Base-by-base conservation (phyloP, 768 basidiomycete species). In the Tulasnella sp. region DNA sequence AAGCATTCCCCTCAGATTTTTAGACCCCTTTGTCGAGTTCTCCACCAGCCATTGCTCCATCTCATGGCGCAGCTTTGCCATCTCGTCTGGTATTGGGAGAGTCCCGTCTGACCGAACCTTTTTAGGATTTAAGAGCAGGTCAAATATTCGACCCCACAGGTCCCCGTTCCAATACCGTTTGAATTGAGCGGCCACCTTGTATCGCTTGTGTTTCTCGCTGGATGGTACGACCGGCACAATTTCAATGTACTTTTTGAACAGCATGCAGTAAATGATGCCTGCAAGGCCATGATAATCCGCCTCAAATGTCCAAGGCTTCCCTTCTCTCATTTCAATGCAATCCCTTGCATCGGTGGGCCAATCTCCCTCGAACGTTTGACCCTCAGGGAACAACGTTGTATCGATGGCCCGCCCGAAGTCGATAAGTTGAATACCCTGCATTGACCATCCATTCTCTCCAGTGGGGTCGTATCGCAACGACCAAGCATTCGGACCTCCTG, bases 331-430 rank as follows among this genome's bases (percentile, higher is more conserved):
- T 70, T 98, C 92, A 53, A 81, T 72, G 67, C 95, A 99, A 64
- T 99, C 95, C 32, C 84, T 75, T 52, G 81, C 83, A 64, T 98
- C 92, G 5, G 81, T 75, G 15, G 78, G 70, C 90, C 92, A 93
- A 57, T 93, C 88, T 2, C 83, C 81, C 45, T 83, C 66, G 67
- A 86, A 99, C 45, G 71, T 72, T 66, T 98, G 93, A 1, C 71
- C 76, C 1, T 70, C 65, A 0, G 89, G 85, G 69, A 89, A 98
- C 31, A 86, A 70, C 10, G 74, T 67, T 31, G 79, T 81, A 63
- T 99, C 93, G 65, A 98, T 81, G 2, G 86, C 79, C 27, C 93
- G 79, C n/a, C 95, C 95, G 66, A 96, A 98, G 67, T 99, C 95
- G 63, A 99, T 96, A 53, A 98, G 66, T 63, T 79, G 86, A 63